Evolutionary conservation across 345 rosid genomes (phyloP), one percentile per base, ranked within the genome.

Genomic region (Euphorbia peplus): DNA sequence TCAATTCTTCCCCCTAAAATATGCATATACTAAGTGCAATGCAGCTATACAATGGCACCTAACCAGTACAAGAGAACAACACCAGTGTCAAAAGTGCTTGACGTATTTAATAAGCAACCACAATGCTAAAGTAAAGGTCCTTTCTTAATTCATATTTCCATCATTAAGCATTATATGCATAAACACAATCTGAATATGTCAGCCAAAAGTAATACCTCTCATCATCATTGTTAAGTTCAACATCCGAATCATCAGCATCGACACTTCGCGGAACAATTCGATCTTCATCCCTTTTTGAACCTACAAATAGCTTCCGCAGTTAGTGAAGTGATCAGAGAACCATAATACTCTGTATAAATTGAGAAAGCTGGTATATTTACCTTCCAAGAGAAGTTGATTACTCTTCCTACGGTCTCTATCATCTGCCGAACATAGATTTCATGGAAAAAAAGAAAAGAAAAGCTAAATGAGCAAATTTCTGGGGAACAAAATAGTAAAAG

Each of bases 221-320:
- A 82, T 81, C 82, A 3, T 80, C 90, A 71, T 86, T 85, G 75
- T 84, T 83, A 64, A 73, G 78, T 60, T 92, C 97, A 63, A 84
- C 85, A 78, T 90, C 98, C 79, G 98, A 92, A 78, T 92, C 98
- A 88, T 92, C 97, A 72, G 99, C 99, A 86, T 95, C 98, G 42
- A 86, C 79, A 73, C 81, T 88, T 58, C 92, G 95, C 29, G 93
- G 97, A 59, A 86, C 58, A 60, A 86, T 84, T 52, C 99, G 90
- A 29, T 88, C 99, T 76, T 91, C 99, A 68, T 87, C 99, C 80
- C 96, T 83, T 79, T 76, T 93, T 9, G 82, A 64, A 56, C 96
- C 98, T 91, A 59, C 4, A 69, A 44, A 50, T 16, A 69, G 60
- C 60, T 13, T 37, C 44, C 19, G 22, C 41, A 72, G 65, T 80